phyloP scores from a whole-genome alignment of 1,284 basidiomycete genomes.

The Cystobasidium sp. region DNA sequence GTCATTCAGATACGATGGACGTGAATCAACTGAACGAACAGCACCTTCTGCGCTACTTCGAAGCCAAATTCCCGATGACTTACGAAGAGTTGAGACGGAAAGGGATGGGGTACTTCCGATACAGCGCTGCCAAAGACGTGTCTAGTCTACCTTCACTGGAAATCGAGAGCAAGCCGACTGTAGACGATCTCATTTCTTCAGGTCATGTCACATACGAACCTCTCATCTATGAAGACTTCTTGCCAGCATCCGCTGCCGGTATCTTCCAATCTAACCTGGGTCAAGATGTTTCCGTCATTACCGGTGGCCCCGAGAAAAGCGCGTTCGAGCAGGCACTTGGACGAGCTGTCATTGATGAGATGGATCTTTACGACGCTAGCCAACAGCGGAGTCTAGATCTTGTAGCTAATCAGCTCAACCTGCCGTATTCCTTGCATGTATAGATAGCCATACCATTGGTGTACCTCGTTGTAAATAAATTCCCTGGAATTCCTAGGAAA shows the following conservation, averaged over 20 bases:
- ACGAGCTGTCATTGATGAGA: slow-evolving; percentile 35
- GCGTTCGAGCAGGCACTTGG: slow-evolving; percentile 41
- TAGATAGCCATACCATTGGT: not conserved
- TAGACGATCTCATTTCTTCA: slow-evolving; percentile 52
- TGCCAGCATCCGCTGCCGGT: slow-evolving; percentile 59
- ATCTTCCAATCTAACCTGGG: slow-evolving; percentile 59
- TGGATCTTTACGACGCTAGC: slow-evolving; percentile 41
- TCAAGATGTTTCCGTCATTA: not conserved
- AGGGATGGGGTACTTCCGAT: slow-evolving; percentile 51
- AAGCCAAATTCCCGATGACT: slow-evolving; percentile 55
- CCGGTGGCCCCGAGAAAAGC: slow-evolving; percentile 32
- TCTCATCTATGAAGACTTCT: slow-evolving; percentile 60
- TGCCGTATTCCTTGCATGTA: slow-evolving; percentile 16
- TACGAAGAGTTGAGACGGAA: slow-evolving; percentile 55
- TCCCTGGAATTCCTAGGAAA: not conserved
- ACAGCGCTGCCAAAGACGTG: slow-evolving; percentile 37
- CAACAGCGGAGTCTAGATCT: slow-evolving; percentile 35
- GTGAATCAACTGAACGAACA: slow-evolving; percentile 48
- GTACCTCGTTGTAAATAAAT: not conserved
- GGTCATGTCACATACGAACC: slow-evolving; percentile 55
- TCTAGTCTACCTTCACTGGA: not conserved
- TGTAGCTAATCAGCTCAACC: slow-evolving; percentile 17
- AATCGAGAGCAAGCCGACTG: slow-evolving; percentile 4
- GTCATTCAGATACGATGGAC: slow-evolving; percentile 31
- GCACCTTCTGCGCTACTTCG: slow-evolving; percentile 50